These are phyloP conservation scores for Paramecium sonneborni DNA, from an alignment of 73 alveolate genomes.

Conservation along the genomic window DNA sequence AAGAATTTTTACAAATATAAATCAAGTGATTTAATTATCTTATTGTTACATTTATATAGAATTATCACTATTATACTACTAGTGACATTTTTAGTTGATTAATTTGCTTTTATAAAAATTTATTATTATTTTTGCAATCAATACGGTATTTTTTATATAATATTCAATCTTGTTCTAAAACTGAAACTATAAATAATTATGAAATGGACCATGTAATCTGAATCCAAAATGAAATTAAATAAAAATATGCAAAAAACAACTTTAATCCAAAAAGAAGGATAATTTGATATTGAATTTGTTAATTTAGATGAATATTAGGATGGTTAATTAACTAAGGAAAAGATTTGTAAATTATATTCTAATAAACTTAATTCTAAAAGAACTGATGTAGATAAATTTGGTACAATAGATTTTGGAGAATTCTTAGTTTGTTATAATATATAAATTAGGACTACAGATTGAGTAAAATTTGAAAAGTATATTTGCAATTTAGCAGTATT, in stretches of 20 bases:
- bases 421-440: not conserved
- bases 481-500: not conserved
- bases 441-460: not conserved
- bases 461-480: not conserved
- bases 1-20: too few species aligned
- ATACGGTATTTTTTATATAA: too few species aligned
- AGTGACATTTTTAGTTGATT: too few species aligned
- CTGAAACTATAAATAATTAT: not conserved
- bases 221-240: not conserved
- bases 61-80: too few species aligned
- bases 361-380: not conserved
- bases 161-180: not conserved
- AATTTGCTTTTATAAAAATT: too few species aligned
- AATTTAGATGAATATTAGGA: not conserved
- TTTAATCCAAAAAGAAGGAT: not conserved
- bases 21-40: too few species aligned
- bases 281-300: not conserved
- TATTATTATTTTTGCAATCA: too few species aligned
- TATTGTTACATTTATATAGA: too few species aligned
- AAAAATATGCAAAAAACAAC: not conserved
- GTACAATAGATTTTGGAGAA: constrained; percentile 40
- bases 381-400: constrained; percentile 33
- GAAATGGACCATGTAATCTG: not conserved
- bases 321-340: not conserved
- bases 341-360: not conserved